Evolutionary conservation across 306 rosid genomes (phyloP), one percentile per base, ranked within the genome.

Genomic region (Hippophae tibetana): DNA sequence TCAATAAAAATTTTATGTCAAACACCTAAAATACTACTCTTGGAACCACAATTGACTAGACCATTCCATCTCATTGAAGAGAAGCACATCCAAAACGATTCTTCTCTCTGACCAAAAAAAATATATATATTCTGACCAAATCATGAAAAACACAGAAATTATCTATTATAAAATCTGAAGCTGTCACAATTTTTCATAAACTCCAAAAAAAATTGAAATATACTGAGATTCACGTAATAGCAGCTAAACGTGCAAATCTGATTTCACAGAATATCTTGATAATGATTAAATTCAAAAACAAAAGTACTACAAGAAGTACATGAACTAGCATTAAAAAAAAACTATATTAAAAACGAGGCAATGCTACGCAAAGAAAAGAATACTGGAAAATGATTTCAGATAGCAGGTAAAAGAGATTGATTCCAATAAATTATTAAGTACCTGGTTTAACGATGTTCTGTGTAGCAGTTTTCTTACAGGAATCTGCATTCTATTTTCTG

Each of bases 401-500:
- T 31, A 31, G 5, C 38, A 31, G 38, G 38, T 31, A 31, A 31
- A 31, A 31, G 38, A 31, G 5, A 31, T 31, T 31, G 38, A 31
- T 31, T 31, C 38, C 38, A 31, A 31, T 31, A 38, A 58, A 13
- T 18, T 5, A 41, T 47, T 25, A 54, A 57, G 11, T 72, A 90
- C 95, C 51, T 79, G 80, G 63, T 63, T 75, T 65, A 42, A 58
- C 54, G 88, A 63, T 60, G 64, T 23, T 52, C 77, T 52, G 38
- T 57, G 82, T 23, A 61, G 59, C 14, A 90, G 64, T 65, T 74
- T 80, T 71, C 82, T 80, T 6, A 73, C 31, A 48, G 71, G 57
- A 59, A 75, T 26, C 77, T 69, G 80, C 94, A 90, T 89, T 77
- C 76, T 56, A 18, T 52, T 3, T 47, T 38, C 38, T 31, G 38